Base-by-base conservation (phyloP, 75 land plant genomes). In the Selaginella moellendorffii region DNA sequence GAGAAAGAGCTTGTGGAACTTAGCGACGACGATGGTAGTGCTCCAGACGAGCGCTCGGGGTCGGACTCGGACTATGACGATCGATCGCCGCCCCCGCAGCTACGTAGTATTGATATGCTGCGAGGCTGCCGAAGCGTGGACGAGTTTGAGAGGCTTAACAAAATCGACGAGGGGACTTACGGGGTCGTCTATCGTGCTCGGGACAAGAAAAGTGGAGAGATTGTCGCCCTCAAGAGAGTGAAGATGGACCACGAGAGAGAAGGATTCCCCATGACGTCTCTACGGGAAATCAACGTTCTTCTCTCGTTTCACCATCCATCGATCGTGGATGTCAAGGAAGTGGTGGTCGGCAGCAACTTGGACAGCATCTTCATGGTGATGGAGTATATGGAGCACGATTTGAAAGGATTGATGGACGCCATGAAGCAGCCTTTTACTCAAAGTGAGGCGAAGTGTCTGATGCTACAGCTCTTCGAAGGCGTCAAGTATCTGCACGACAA, bases 351-450 rank as follows among this genome's bases (percentile, higher is more conserved):
- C 5, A 82, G 79, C 65, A 78, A 29, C 58, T 70, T 90, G 26
- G 92, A 95, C 60, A 82, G 80, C 31, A 84, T 95, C 63, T 95
- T 84, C 54, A 95, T 90, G 97, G 99, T 90, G 1, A 95, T 95
- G 99, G 99, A 95, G 63, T 95, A 95, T 62, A 95, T 95, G 99
- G 97, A 90, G 29, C 99, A 95, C 80, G 97, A 95, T 75, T 77
- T 95, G 10, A 90, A 95, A 53, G 92, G 77, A 25, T 67, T 95
- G 30, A 90, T 90, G 97, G 88, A 84, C 69, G 68, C 86, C 36
- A 84, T 84, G 84, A 90, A 84, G 62, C 99, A 90, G 53, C 99
- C 97, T 17, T 95, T 78, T 52, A 95, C 97, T 69, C 91, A 90
- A 64, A 95, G 99, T 78, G 99, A 95, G 62, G 97, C 81, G 1